A percentile compares a stretch with the other conserved stretches of the same genome.
These are phyloP conservation scores for Vigna mungo DNA, from an alignment of 306 rosid genomes.

Conservation along the genomic window DNA sequence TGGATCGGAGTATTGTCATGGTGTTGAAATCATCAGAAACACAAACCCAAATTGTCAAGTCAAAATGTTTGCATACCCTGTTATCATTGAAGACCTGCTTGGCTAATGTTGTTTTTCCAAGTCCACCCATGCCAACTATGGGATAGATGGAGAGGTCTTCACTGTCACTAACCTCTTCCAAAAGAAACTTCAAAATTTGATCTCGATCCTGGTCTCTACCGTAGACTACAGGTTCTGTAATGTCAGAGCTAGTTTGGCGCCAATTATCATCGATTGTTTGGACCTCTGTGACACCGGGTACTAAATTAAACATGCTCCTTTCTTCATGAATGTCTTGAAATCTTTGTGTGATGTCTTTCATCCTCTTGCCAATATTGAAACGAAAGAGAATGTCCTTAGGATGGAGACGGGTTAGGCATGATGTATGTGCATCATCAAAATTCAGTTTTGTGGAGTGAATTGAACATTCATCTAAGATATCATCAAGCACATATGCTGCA, in stretches of 20 bases:
- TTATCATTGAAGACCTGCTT: too few species aligned
- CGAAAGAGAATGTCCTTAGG: background rate
- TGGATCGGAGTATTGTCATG: too few species aligned
- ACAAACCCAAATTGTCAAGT: too few species aligned
- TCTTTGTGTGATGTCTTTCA: background rate
- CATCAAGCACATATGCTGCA: background rate
- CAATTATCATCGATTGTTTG: background rate
- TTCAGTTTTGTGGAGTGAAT: background rate
- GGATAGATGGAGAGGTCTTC: background rate
- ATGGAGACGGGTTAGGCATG: background rate
- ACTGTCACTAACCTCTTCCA: background rate
- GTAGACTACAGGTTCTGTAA: background rate
- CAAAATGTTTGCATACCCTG: too few species aligned
- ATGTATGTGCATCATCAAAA: too few species aligned
- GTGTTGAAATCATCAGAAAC: too few species aligned
- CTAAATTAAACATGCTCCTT: background rate
- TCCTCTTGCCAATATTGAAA: background rate
- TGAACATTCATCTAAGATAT: background rate
- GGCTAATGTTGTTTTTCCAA: too few species aligned
- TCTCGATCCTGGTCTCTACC: background rate
- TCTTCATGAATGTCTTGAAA: background rate
- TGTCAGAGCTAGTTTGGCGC: background rate
- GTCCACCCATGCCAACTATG: background rate
- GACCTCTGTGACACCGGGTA: background rate
- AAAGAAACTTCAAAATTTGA: background rate